Evolutionary conservation across 2,329 filamentous ascomycete genomes (phyloP), one percentile per base, ranked within the genome.

Genomic region (Hymenoscyphus scutula): DNA sequence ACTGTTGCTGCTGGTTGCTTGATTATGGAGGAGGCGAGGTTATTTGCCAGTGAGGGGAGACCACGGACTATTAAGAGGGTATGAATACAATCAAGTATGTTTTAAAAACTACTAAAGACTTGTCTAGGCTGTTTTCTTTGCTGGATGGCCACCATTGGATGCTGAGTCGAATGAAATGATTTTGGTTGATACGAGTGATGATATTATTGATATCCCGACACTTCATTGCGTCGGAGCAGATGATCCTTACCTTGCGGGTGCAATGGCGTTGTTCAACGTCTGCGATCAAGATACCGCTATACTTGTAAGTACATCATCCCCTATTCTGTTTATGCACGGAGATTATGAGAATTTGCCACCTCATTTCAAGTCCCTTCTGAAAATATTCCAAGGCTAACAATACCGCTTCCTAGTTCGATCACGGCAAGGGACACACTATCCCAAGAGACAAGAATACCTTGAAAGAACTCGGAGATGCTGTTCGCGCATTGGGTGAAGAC

Each of bases 371-470:
- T 48, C 6, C 11, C 19, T 25, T 7, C 6, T 23, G 3, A 23
- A 23, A 34, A 34, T 34, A 13, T 11, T 8, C 19, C 41, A 10
- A 23, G 19, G 41, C 41, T 48, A 23, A 48, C 4, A 1, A 3
- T 48, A 3, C 11, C 7, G 10, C n/a, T 3, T 48, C 19, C 19
- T 17, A 48, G 41, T 88, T 88, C 64, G 85, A 89, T 67, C 84
- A 87, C 65, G 85, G 84, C 4, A 87, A 87, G 68, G 86, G 85
- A 0, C 86, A 89, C 69, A 87, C 83, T 0, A 75, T 88, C 4
- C 85, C 86, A 0, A 76, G 84, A 64, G 82, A 84, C 63, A 67
- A 66, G 23, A 66, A 68, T 30, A 76, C 72, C 1, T 55, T 76
- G 17, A 65, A 66, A 10, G 75, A 78, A 59, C 66, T 77, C 5